phyloP scores from a whole-genome alignment of 345 rosid genomes.

The Eucalyptus sideroxylon region DNA sequence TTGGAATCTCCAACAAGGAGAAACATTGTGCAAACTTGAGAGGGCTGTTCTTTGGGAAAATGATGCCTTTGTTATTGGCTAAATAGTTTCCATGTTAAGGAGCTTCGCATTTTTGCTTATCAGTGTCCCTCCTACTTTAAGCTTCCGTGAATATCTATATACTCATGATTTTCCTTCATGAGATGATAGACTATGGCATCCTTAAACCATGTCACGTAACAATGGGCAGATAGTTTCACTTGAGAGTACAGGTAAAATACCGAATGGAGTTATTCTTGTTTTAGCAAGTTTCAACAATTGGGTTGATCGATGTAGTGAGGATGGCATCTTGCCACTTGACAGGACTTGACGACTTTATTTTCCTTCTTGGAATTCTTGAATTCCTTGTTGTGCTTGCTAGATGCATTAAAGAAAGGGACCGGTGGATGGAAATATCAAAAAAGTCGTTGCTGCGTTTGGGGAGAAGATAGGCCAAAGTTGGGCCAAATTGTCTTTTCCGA shows the following conservation, averaged over 20 bases:
- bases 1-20: not conserved
- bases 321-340: not conserved
- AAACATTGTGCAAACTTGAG: not conserved
- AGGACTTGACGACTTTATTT: no score
- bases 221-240: not conserved
- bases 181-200: not conserved
- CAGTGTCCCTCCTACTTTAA: not conserved
- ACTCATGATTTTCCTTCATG: not conserved
- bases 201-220: not conserved
- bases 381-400: no score
- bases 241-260: not conserved
- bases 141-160: not conserved
- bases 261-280: not conserved
- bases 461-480: not conserved
- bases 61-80: not conserved
- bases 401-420: no score
- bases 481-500: slow-evolving; percentile 84
- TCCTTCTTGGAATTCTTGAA: no score
- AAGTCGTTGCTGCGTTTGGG: no score
- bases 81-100: no score
- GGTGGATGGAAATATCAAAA: no score
- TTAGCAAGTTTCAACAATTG: not conserved
- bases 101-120: not conserved
- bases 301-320: not conserved
- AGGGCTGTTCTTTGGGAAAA: not conserved